Conservation (phyloP, 352 stramenopile species). For the Phytopythium helicoides region DNA sequence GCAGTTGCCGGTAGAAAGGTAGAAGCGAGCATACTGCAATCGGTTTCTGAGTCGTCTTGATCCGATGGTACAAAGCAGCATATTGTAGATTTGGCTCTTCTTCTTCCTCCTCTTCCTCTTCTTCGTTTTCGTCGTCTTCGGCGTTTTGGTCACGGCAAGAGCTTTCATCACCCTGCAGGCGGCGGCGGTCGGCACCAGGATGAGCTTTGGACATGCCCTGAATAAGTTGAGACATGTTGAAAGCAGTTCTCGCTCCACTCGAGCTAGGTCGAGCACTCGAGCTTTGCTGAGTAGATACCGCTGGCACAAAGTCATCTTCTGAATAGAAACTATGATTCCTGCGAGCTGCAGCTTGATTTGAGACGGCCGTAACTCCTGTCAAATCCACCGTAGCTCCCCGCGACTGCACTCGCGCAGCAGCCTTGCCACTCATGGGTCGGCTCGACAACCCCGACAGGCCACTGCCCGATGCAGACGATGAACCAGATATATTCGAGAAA, state of each 20-base stretch:
- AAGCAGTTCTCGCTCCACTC: constrained; percentile 39
- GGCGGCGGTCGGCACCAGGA: constrained; percentile 14
- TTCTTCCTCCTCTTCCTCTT: constrained; percentile 44
- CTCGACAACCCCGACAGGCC: neutral
- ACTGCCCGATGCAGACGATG: neutral
- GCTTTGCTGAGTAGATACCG: constrained; percentile 13
- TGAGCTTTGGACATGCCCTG: constrained; percentile 58
- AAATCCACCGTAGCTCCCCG: constrained; percentile 36
- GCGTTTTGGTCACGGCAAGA: neutral
- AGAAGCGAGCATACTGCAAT: constrained; percentile 66
- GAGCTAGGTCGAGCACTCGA: constrained; percentile 14
- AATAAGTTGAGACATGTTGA: constrained; percentile 67
- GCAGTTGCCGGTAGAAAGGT: constrained; percentile 80
- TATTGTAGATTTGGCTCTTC: constrained; percentile 49
- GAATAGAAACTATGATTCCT: constrained; percentile 76
- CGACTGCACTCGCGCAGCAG: constrained; percentile 48
- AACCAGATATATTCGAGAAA: neutral
- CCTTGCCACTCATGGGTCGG: constrained; percentile 45
- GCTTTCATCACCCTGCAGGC: neutral
- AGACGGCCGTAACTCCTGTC: constrained; percentile 37
- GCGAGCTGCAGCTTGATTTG: constrained; percentile 44
- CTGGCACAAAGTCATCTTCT: constrained; percentile 48
- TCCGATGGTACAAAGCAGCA: constrained; percentile 72
- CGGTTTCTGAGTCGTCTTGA: constrained; percentile 79
- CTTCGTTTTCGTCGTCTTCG: constrained; percentile 6